A percentile compares a stretch with the other conserved stretches of the same genome.
Conservation (phyloP, 768 basidiomycete genomes). For the Tylopilus plumbeoviolaceoides region DNA sequence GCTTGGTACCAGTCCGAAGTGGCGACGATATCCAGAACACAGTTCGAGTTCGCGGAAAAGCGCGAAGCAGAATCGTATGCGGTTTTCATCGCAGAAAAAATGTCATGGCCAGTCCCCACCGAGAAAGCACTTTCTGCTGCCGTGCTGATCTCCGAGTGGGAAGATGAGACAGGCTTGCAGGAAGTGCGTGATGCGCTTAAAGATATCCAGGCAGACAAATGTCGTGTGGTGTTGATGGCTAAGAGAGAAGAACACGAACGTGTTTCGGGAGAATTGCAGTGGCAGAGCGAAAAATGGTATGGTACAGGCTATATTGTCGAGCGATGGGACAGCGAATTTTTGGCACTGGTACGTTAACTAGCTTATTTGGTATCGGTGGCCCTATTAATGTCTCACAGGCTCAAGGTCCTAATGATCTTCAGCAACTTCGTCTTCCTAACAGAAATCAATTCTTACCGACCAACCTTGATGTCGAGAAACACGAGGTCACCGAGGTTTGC, state of each 20-base stretch:
- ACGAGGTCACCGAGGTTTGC: constrained; percentile 57
- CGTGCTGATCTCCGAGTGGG: constrained; percentile 72
- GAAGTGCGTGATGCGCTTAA: constrained; percentile 64
- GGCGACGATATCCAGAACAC: constrained; percentile 61
- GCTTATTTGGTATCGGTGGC: background rate
- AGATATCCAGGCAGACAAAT: constrained; percentile 50
- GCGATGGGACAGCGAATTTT: constrained; percentile 58
- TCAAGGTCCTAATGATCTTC: constrained; percentile 54
- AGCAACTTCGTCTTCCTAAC: constrained; percentile 72
- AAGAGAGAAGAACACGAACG: constrained; percentile 58
- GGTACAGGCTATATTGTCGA: constrained; percentile 84
- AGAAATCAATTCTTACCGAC: constrained; percentile 91
- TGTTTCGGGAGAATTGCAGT: constrained; percentile 46
- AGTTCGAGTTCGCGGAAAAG: constrained; percentile 88
- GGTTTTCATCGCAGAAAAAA: constrained; percentile 64
- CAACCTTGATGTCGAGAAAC: constrained; percentile 79
- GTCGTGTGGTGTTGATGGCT: constrained; percentile 77
- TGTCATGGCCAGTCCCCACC: constrained; percentile 79
- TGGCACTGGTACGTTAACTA: constrained; percentile 42
- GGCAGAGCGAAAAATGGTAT: constrained; percentile 88
- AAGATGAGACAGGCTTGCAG: constrained; percentile 42
- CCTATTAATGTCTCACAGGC: constrained; percentile 42
- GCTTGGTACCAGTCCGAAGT: constrained; percentile 75
- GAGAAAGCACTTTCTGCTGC: constrained; percentile 72
- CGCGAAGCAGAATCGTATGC: constrained; percentile 76